Evolutionary conservation across 495 filamentous ascomycete species (phyloP).

Genomic region (Aspergillus hancockii): DNA sequence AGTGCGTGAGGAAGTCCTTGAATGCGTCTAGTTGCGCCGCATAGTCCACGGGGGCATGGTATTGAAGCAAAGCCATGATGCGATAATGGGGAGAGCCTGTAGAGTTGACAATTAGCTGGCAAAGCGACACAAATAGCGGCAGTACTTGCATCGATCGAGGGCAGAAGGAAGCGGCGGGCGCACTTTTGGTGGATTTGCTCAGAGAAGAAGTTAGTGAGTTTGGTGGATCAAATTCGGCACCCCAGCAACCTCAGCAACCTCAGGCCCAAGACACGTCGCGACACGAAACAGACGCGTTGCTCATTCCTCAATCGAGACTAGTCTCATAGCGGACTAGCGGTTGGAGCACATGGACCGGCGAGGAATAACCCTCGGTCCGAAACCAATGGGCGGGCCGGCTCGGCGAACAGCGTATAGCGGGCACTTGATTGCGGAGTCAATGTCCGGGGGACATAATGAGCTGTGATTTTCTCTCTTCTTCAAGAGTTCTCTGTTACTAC

Average conservation of each 20-base stretch:
- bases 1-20: slow-evolving; percentile 81
- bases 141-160: slow-evolving; percentile 9
- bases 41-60: slow-evolving; percentile 78
- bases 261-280: slow-evolving; percentile 32
- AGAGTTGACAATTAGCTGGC: slow-evolving; percentile 21
- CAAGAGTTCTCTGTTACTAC: slow-evolving; percentile 2
- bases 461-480: slow-evolving; percentile 21
- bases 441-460: slow-evolving; percentile 32
- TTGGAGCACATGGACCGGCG: slow-evolving; percentile 23
- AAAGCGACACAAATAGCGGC: slow-evolving; percentile 21
- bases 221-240: slow-evolving; percentile 6
- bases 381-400: slow-evolving; percentile 14
- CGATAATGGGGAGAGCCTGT: slow-evolving; percentile 16
- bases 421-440: slow-evolving; percentile 29
- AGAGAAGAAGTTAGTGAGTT: slow-evolving; percentile 7
- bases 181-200: slow-evolving; percentile 9
- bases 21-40: slow-evolving; percentile 82
- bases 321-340: slow-evolving; percentile 7
- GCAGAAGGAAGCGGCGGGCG: slow-evolving; percentile 11
- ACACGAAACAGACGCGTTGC: slow-evolving; percentile 29
- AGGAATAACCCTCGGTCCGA: slow-evolving; percentile 41
- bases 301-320: slow-evolving; percentile 15
- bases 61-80: slow-evolving; percentile 79
- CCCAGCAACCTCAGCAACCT: slow-evolving; percentile 13
- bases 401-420: slow-evolving; percentile 24